A percentile compares a stretch with the other conserved stretches of the same genome.
Evolutionary conservation across 805 yeast genomes (phyloP).

Genomic region (Candida chauliodis): DNA sequence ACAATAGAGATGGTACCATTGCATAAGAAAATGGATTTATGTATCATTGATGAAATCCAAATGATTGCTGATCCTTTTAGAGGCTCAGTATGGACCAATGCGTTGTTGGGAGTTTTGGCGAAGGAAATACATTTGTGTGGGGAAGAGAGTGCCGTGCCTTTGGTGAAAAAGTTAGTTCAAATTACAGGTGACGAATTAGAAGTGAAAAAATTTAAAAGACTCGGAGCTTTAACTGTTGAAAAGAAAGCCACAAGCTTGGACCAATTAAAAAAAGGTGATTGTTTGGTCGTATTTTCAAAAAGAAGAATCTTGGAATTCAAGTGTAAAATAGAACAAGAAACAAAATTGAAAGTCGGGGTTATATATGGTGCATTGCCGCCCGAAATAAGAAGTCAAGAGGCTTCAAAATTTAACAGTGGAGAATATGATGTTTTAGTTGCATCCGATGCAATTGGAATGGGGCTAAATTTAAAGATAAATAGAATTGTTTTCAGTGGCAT

Average conservation of each 20-base stretch:
- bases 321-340: slow-evolving; percentile 60
- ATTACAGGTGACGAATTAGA: slow-evolving; percentile 78
- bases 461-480: slow-evolving; percentile 79
- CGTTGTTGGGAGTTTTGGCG: slow-evolving; percentile 81
- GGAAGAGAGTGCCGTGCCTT: slow-evolving; percentile 76
- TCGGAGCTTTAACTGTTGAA: slow-evolving; percentile 67
- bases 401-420: slow-evolving; percentile 73
- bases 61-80: slow-evolving; percentile 79
- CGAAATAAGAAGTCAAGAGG: slow-evolving; percentile 85
- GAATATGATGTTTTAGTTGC: slow-evolving; percentile 83
- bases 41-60: slow-evolving; percentile 93
- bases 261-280: slow-evolving; percentile 68
- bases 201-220: slow-evolving; percentile 67
- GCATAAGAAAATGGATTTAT: slow-evolving; percentile 68
- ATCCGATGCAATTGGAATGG: slow-evolving; percentile 98
- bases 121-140: slow-evolving; percentile 91
- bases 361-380: slow-evolving; percentile 96
- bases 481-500: slow-evolving; percentile 72
- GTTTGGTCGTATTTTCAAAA: slow-evolving; percentile 84
- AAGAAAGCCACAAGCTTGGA: slow-evolving; percentile 26
- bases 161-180: slow-evolving; percentile 54
- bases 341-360: slow-evolving; percentile 73
- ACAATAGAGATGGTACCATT: slow-evolving; percentile 92
- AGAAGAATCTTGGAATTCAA: slow-evolving; percentile 65
- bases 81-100: slow-evolving; percentile 95